Evolutionary conservation across 2,329 filamentous ascomycete genomes (phyloP).

Genomic region (Aspergillus neoniger): DNA sequence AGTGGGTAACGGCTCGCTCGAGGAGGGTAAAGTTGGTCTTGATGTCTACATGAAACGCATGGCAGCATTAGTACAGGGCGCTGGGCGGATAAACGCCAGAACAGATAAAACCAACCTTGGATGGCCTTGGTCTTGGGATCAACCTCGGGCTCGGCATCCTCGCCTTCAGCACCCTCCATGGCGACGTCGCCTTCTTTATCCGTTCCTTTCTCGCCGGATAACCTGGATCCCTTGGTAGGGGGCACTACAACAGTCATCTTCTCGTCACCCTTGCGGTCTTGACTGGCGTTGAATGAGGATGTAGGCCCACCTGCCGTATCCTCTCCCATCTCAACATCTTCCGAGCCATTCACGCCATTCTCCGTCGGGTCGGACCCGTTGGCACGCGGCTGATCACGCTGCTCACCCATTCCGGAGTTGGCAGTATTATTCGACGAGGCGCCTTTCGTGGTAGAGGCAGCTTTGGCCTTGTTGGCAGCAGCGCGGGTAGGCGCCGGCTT

Average conservation of each 20-base stretch:
- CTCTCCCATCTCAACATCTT: conserved; percentile 73
- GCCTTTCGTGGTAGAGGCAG: conserved; percentile 33
- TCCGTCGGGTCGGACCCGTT: conserved; percentile 71
- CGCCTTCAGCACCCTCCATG: conserved; percentile 62
- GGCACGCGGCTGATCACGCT: conserved; percentile 67
- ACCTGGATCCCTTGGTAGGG: conserved; percentile 65
- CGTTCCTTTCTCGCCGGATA: conserved; percentile 57
- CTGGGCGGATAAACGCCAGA: not conserved
- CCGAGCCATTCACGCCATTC: conserved; percentile 65
- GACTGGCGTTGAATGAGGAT: conserved; percentile 59
- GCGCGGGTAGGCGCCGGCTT: conserved; percentile 47
- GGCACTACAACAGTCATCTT: conserved; percentile 83
- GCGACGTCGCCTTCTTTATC: conserved; percentile 69
- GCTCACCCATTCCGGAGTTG: conserved; percentile 61
- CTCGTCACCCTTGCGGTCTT: conserved; percentile 70
- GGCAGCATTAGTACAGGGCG: conserved; percentile 10
- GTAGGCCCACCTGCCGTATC: conserved; percentile 56
- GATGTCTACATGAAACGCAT: conserved; percentile 66
- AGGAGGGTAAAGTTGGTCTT: conserved; percentile 90
- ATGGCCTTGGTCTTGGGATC: conserved; percentile 54
- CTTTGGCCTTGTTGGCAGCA: conserved; percentile 44
- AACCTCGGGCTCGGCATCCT: conserved; percentile 46
- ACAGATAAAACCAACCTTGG: conserved; percentile 36
- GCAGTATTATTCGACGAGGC: conserved; percentile 38
- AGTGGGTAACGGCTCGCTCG: conserved; percentile 86